phyloP scores from a whole-genome alignment of 106 monocot genomes.

The Dioscorea zingiberensis region DNA sequence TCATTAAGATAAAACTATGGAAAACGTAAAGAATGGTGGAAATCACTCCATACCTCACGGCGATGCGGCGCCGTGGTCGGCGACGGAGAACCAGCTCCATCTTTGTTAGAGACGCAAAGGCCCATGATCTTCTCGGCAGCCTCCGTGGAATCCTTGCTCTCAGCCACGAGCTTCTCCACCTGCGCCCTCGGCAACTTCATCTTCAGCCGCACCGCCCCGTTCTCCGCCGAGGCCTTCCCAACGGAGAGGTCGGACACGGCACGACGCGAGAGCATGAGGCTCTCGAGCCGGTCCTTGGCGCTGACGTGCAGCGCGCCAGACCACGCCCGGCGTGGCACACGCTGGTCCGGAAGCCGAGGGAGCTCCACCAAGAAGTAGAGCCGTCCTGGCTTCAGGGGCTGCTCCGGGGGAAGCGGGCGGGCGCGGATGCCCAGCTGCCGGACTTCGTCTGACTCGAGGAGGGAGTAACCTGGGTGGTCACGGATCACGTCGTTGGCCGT shows the following conservation, averaged over 20 bases:
- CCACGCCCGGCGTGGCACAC: constrained; percentile 30
- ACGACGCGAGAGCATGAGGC: constrained; percentile 44
- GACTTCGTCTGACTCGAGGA: constrained; percentile 36
- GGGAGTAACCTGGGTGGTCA: constrained; percentile 23
- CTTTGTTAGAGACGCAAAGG: constrained; percentile 21
- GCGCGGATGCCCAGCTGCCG: constrained; percentile 18
- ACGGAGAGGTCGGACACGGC: constrained; percentile 36
- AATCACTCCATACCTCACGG: too few species aligned
- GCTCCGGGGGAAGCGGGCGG: constrained; percentile 8
- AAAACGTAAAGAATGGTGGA: too few species aligned
- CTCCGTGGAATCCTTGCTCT: constrained; percentile 44
- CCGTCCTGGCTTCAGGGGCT: constrained; percentile 23
- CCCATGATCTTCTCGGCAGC: constrained; percentile 54
- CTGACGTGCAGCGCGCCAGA: constrained; percentile 39
- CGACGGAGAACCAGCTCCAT: neutral
- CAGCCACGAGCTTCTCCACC: constrained; percentile 45
- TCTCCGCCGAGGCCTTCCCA: neutral
- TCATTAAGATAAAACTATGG: too few species aligned
- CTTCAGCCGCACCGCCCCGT: constrained; percentile 22
- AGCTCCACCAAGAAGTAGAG: constrained; percentile 46
- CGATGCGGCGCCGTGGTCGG: constrained; percentile 1
- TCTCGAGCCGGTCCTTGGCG: constrained; percentile 57
- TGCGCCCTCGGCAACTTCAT: constrained; percentile 48
- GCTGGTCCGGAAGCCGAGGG: constrained; percentile 21
- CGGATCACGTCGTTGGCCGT: constrained; percentile 15